Base-by-base conservation (phyloP, 169 alveolate genomes). In the Babesia bovis region DNA sequence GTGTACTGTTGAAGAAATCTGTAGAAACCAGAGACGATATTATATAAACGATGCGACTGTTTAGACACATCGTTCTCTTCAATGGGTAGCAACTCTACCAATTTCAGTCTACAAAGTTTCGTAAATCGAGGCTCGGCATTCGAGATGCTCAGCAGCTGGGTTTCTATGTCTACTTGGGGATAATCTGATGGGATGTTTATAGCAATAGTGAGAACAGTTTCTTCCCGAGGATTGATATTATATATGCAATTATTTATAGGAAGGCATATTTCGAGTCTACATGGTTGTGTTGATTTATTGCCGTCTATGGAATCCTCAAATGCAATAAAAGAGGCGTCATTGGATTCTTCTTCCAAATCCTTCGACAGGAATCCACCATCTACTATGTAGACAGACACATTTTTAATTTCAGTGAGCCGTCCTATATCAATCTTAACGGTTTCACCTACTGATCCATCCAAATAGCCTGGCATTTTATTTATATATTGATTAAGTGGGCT, bases 331-430 rank as follows among this genome's bases (percentile, higher is more conserved):
- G 47, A 44, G 26, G 65, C 26, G 6, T 17, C 10, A 17, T 12
- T 19, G 41, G 52, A 82, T 35, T 71, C 83, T n/a, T 49, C 74
- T 7, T 32, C 68, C 0, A 40, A 9, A 38, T 23, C 7, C 66
- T 15, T 33, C 60, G 73, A 25, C n/a, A 63, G 44, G 25, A 63
- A 63, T 15, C 85, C 72, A 7, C 47, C 75, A 17, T 66, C 85
- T 21, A 63, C 19, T 35, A 61, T 30, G 21, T 60, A 33, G 12
- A 77, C 47, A 19, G 70, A 57, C n/a, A 77, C 72, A 40, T 57
- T 47, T 50, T 77, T 75, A 26, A 66, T 44, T 36, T 77, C 42
- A 23, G 55, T 17, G 13, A 66, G 53, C 25, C 41, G 30, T 4
- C 44, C 67, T 28, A 77, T 58, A 32, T 77, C 85, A 15, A 55